Evolutionary conservation across 805 yeast genomes (phyloP).

Genomic region (Debaryomyces hansenii): DNA sequence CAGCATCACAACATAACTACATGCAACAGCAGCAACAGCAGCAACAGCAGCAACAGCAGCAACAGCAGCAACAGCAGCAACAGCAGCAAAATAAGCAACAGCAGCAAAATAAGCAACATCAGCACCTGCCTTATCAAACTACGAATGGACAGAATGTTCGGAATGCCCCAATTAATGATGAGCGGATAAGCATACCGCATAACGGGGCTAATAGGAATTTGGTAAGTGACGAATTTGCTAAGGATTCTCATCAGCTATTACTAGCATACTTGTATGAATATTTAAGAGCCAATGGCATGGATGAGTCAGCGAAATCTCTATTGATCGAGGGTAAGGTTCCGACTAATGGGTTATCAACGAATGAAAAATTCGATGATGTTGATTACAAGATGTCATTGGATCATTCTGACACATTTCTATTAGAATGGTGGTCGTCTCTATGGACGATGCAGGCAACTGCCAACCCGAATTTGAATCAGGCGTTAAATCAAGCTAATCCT

Average conservation of each 20-base stretch:
- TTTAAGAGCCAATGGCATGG: constrained; percentile 44
- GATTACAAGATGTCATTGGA: not conserved
- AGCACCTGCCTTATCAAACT: not conserved
- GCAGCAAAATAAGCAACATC: not conserved
- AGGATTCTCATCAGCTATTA: constrained; percentile 49
- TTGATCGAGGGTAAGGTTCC: constrained; percentile 48
- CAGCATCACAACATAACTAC: not conserved
- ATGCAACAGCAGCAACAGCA: not conserved
- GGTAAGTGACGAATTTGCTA: not conserved
- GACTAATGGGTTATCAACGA: constrained; percentile 1
- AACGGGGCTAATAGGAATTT: not conserved
- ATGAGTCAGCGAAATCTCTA: constrained; percentile 51
- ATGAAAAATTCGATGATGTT: not conserved
- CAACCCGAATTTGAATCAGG: constrained; percentile 29
- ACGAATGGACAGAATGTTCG: not conserved
- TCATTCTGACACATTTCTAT: constrained; percentile 41
- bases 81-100: too few relatives aligned
- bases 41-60: not conserved
- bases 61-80: not conserved
- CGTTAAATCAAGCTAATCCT: constrained; percentile 7
- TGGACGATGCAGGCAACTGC: constrained; percentile 51
- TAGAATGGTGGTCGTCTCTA: constrained; percentile 59
- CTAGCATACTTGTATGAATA: constrained; percentile 55
- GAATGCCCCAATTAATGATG: too few relatives aligned
- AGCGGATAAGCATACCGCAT: too few relatives aligned